phyloP scores from a whole-genome alignment of 768 basidiomycete genomes.

The Boletus subcaerulescens region DNA sequence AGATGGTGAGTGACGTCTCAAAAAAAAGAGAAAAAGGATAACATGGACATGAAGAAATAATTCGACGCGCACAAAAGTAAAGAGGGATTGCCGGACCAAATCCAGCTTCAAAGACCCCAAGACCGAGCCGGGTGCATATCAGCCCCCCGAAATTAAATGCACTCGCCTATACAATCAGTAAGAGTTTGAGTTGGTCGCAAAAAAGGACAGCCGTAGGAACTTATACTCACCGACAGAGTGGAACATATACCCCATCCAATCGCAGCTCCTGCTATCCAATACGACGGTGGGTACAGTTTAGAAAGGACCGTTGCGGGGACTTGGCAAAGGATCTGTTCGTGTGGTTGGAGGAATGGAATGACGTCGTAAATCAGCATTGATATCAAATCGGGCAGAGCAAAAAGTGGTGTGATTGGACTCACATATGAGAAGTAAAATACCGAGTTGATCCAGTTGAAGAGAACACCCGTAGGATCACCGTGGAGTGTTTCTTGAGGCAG shows the following conservation, averaged over 20 bases:
- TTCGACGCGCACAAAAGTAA: constrained; percentile 60
- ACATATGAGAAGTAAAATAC: constrained; percentile 80
- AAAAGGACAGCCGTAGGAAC: not conserved
- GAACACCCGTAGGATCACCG: constrained; percentile 62
- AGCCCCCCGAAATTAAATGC: constrained; percentile 60
- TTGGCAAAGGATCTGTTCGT: constrained; percentile 59
- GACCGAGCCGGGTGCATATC: constrained; percentile 52
- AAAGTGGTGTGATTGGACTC: constrained; percentile 16
- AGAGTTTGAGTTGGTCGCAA: not conserved
- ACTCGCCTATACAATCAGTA: constrained; percentile 44
- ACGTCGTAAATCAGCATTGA: not conserved
- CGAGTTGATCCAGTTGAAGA: constrained; percentile 75
- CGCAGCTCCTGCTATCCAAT: constrained; percentile 64
- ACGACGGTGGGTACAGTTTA: constrained; percentile 64
- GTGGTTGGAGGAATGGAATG: not conserved
- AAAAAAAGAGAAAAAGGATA: not conserved
- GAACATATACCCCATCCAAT: constrained; percentile 78
- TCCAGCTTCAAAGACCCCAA: constrained; percentile 78
- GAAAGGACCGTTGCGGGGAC: constrained; percentile 63
- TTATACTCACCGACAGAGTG: constrained; percentile 55
- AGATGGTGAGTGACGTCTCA: not conserved
- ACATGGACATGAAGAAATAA: not conserved
- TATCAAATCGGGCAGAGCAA: not conserved
- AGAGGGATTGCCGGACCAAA: constrained; percentile 77
- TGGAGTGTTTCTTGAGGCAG: constrained; percentile 60